Percentiles rank a stretch among this genome's conserved stretches.
Conservation (phyloP, 2,329 filamentous ascomycete genomes). For the Alternaria dauci region DNA sequence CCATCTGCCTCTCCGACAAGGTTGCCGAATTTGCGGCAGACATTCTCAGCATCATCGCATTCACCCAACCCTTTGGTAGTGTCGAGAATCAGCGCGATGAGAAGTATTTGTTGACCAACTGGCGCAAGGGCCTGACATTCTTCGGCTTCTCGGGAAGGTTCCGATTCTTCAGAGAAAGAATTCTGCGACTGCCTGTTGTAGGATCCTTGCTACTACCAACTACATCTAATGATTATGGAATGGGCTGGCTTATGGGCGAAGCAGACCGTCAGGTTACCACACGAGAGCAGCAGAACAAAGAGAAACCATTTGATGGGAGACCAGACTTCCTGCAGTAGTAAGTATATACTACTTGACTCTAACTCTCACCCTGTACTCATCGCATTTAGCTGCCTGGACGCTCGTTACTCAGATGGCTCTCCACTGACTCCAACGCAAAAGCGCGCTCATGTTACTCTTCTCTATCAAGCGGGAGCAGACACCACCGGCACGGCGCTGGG, state of each 20-base stretch:
- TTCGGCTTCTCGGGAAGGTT: conserved; percentile 51
- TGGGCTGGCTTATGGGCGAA: conserved; percentile 52
- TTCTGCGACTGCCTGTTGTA: conserved; percentile 39
- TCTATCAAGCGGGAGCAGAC: conserved; percentile 51
- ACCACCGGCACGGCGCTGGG: conserved; percentile 49
- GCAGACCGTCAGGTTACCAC: conserved; percentile 45
- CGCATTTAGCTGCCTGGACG: conserved; percentile 42
- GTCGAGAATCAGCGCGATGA: conserved; percentile 53
- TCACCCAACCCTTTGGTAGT: conserved; percentile 51
- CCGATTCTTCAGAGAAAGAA: conserved; percentile 46
- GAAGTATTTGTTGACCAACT: conserved; percentile 47
- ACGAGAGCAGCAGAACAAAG: conserved; percentile 37
- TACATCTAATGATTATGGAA: conserved; percentile 40
- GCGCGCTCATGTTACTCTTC: conserved; percentile 49
- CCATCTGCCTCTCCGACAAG: conserved; percentile 50
- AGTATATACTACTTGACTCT: conserved; percentile 2
- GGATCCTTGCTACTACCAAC: conserved; percentile 44
- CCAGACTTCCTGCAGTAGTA: conserved; percentile 49
- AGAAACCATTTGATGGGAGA: conserved; percentile 30
- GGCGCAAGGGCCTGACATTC: conserved; percentile 50
- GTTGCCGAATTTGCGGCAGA: conserved; percentile 54
- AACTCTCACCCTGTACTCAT: conserved; percentile 2
- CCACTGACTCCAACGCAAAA: conserved; percentile 44
- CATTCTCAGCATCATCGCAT: conserved; percentile 53
- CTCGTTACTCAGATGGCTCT: conserved; percentile 38